Evolutionary conservation across 805 yeast species (phyloP).

Genomic region (Candida pseudofarinosa): DNA sequence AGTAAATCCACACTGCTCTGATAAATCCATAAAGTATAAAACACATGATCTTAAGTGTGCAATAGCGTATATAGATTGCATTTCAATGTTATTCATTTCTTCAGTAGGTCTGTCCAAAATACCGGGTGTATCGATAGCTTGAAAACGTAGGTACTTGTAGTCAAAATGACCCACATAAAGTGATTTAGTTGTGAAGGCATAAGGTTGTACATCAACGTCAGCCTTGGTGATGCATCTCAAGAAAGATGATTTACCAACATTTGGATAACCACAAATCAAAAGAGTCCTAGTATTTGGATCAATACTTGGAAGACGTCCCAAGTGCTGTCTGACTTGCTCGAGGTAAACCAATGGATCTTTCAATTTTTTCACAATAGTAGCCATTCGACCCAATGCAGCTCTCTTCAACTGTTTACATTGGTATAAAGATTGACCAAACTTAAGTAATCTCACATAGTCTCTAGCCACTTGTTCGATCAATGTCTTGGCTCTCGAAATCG

Average conservation of each 20-base stretch:
- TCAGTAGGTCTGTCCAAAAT: constrained; percentile 97
- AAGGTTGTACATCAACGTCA: constrained; percentile 98
- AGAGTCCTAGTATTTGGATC: constrained; percentile 98
- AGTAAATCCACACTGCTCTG: constrained; percentile 98
- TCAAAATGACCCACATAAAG: constrained; percentile 98
- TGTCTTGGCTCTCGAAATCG: constrained; percentile 89
- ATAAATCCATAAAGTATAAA: constrained; percentile 94
- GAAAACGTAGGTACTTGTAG: constrained; percentile 95
- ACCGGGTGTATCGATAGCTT: constrained; percentile 99
- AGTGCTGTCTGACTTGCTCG: constrained; percentile 98
- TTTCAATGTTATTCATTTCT: constrained; percentile 99
- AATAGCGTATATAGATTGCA: constrained; percentile 98
- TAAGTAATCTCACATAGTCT: constrained; percentile 89
- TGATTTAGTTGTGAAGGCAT: constrained; percentile 97
- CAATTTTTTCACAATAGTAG: constrained; percentile 90
- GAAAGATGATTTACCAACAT: constrained; percentile 97
- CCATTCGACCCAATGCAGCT: constrained; percentile 99
- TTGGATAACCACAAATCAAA: constrained; percentile 97
- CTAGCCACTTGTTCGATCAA: constrained; percentile 93
- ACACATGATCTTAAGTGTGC: constrained; percentile 97
- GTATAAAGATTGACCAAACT: constrained; percentile 95
- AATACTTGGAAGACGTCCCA: constrained; percentile 96
- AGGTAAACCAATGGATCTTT: constrained; percentile 90
- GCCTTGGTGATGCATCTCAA: constrained; percentile 92
- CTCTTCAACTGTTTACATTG: constrained; percentile 98